A percentile compares a stretch with the other conserved stretches of the same genome.
Conservation (phyloP, 2,329 filamentous ascomycete genomes). For the Aspergillus sp. region DNA sequence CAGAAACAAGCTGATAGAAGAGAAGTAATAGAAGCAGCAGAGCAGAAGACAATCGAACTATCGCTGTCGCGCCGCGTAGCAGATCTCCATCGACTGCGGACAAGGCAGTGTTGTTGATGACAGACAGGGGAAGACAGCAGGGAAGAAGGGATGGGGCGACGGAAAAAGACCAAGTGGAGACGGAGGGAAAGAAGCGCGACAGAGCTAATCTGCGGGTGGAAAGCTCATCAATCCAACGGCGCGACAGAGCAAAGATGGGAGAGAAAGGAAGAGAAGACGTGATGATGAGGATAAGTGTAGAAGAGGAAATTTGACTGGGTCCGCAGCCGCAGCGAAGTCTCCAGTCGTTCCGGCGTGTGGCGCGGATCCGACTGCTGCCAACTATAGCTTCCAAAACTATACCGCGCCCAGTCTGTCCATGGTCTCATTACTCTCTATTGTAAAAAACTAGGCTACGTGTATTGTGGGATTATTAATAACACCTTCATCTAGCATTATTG, state of each 20-base stretch:
- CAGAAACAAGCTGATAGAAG: neutral
- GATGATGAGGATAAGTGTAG: constrained; percentile 3
- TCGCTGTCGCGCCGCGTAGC: constrained; percentile 5
- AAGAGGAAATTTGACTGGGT: constrained; percentile 12
- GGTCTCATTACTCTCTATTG: too few relatives aligned
- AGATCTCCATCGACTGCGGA: constrained; percentile 5
- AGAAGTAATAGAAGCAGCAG: neutral
- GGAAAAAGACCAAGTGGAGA: neutral
- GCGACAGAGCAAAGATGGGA: neutral
- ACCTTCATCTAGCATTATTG: too few relatives aligned
- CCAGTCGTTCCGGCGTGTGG: neutral
- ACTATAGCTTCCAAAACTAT: neutral
- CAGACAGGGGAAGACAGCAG: neutral
- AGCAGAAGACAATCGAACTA: constrained; percentile 2
- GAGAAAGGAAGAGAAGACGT: neutral
- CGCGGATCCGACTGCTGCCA: neutral
- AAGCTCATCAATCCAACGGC: neutral
- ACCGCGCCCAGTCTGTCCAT: neutral
- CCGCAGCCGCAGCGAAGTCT: neutral
- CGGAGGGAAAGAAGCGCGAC: neutral
- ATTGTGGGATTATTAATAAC: too few relatives aligned
- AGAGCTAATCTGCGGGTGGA: neutral
- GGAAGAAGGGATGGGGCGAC: neutral
- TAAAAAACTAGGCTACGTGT: too few relatives aligned
- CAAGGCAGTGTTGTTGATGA: constrained; percentile 7